Percentiles rank a stretch among this genome's conserved stretches.
Evolutionary conservation across 768 basidiomycete genomes (phyloP).

Genomic region (Chlorophyllum brunneum): DNA sequence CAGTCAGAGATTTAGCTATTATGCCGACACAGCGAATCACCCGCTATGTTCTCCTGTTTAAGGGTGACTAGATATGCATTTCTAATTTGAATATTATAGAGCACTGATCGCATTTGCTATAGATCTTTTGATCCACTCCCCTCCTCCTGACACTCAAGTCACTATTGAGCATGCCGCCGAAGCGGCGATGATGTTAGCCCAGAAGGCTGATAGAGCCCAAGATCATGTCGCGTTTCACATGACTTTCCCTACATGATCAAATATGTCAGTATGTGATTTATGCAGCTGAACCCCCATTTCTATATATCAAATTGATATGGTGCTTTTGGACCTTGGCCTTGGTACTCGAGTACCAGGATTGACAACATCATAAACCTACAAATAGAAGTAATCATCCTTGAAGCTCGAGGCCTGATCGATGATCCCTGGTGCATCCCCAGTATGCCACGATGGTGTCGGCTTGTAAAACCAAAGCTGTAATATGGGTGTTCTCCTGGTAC

Average conservation of each 20-base stretch:
- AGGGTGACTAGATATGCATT: constrained; percentile 34
- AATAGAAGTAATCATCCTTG: too few species aligned
- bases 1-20: constrained; percentile 57
- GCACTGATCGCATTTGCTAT: not conserved
- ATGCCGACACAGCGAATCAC: constrained; percentile 61
- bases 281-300: not conserved
- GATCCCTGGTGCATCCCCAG: too few species aligned
- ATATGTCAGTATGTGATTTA: not conserved
- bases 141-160: constrained; percentile 31
- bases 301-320: not conserved
- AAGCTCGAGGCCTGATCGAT: too few species aligned
- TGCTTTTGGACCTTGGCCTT: too few species aligned
- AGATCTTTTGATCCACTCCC: constrained; percentile 53
- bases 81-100: not conserved
- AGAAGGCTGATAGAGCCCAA: constrained; percentile 22
- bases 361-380: too few species aligned
- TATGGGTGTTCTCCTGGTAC: too few species aligned
- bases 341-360: too few species aligned
- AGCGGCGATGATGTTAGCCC: constrained; percentile 24
- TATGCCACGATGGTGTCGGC: too few species aligned
- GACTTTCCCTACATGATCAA: not conserved
- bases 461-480: too few species aligned
- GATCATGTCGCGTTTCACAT: constrained; percentile 18
- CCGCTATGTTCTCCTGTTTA: constrained; percentile 58
- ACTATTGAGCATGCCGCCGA: constrained; percentile 24